Evolutionary conservation across 768 basidiomycete species (phyloP).

Genomic region (Tylopilus plumbeoviolaceoides): DNA sequence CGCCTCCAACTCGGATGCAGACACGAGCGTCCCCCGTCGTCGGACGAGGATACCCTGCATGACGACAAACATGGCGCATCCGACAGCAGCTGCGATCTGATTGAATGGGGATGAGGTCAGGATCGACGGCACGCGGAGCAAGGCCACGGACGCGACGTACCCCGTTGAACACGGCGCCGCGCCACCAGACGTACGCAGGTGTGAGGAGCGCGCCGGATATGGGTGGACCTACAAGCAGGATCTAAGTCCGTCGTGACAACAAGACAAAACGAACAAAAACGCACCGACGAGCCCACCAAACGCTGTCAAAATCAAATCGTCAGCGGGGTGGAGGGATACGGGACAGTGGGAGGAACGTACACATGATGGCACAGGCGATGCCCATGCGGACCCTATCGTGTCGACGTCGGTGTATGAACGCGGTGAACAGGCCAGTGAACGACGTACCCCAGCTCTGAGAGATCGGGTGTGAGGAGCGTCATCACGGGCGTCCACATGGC

Average conservation of each 20-base stretch:
- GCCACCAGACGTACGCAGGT: conserved; percentile 52
- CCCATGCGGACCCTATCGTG: conserved; percentile 40
- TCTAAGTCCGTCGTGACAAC: neutral
- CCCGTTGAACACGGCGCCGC: conserved; percentile 52
- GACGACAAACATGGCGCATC: conserved; percentile 22
- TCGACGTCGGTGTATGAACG: neutral
- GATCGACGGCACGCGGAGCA: neutral
- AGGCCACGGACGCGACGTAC: conserved; percentile 14
- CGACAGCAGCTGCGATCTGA: conserved; percentile 23
- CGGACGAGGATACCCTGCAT: conserved; percentile 24
- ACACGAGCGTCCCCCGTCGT: neutral
- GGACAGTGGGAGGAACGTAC: conserved; percentile 20
- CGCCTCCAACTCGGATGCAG: neutral
- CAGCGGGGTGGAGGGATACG: neutral
- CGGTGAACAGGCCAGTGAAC: no score
- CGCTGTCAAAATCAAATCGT: conserved; percentile 7
- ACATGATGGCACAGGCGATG: conserved; percentile 45
- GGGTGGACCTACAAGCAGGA: conserved; percentile 39
- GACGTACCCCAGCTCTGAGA: conserved; percentile 49
- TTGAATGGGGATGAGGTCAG: no score
- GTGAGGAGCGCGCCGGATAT: conserved; percentile 56
- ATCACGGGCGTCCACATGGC: conserved; percentile 42
- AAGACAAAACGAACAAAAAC: neutral
- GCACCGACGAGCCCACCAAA: conserved; percentile 22
- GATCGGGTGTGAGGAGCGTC: conserved; percentile 40